Percentiles rank a stretch among this genome's conserved stretches.
These are phyloP conservation scores for Neofusicoccum laricinum DNA, from an alignment of 2,329 filamentous ascomycete species.

Conservation along the genomic window DNA sequence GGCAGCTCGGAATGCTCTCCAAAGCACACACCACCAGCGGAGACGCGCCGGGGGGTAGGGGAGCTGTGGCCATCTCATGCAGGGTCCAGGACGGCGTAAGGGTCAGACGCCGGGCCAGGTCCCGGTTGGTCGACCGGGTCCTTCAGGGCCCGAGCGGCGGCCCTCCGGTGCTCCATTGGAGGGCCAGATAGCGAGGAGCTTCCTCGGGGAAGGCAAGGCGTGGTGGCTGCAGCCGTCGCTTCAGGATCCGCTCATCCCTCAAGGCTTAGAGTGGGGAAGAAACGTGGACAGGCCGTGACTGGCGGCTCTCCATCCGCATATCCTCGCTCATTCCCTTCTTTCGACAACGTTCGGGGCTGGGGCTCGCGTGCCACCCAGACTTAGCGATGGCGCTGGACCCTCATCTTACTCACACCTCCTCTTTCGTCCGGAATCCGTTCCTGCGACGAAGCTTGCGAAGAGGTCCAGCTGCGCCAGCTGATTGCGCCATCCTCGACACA, in stretches of 20 bases:
- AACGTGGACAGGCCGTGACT: not conserved
- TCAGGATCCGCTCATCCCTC: not conserved
- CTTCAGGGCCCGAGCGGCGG: constrained; percentile 4
- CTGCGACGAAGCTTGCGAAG: not conserved
- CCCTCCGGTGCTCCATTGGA: not conserved
- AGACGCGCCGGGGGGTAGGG: not conserved
- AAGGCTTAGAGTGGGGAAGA: not conserved
- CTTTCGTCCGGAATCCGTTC: too few relatives aligned
- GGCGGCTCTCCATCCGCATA: not conserved
- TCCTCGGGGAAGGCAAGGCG: not conserved
- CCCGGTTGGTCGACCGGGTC: not conserved
- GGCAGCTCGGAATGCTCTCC: not conserved
- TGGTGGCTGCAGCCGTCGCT: not conserved
- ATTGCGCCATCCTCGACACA: not conserved
- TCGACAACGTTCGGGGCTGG: too few relatives aligned
- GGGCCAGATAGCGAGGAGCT: not conserved
- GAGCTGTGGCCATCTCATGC: constrained; percentile 9
- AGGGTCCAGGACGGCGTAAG: not conserved
- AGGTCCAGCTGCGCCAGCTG: not conserved
- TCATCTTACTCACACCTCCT: constrained; percentile 7
- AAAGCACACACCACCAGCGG: not conserved
- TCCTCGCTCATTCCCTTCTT: too few relatives aligned
- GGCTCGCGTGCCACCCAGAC: too few relatives aligned
- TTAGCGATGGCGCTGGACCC: not conserved
- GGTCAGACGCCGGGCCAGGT: not conserved